Conservation (phyloP, 768 basidiomycete species). For the Suillus bovinus region DNA sequence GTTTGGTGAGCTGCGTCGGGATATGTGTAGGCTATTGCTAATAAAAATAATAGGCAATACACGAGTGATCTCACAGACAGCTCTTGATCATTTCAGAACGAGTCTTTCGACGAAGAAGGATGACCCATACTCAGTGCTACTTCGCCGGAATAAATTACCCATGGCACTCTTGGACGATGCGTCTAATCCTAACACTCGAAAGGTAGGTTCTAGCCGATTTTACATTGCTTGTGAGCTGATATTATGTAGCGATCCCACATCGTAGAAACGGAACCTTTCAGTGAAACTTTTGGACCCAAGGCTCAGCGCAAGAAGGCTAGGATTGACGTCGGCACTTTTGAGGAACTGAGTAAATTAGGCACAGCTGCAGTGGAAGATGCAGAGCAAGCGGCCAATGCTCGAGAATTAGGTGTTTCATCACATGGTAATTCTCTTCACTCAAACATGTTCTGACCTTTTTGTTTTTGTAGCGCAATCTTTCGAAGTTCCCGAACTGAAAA, state of each 20-base stretch:
- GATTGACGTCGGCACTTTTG: slow-evolving; percentile 87
- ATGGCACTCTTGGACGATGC: slow-evolving; percentile 96
- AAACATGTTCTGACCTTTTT: not conserved
- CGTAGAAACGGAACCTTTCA: slow-evolving; percentile 93
- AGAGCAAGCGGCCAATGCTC: slow-evolving; percentile 41
- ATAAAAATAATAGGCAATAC: slow-evolving; percentile 73
- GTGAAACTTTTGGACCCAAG: slow-evolving; percentile 94
- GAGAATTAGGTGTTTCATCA: slow-evolving; percentile 40
- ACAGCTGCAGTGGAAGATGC: slow-evolving; percentile 56
- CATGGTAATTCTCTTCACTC: not conserved
- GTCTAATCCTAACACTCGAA: slow-evolving; percentile 74
- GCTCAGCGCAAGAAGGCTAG: slow-evolving; percentile 90
- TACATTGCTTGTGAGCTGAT: not conserved
- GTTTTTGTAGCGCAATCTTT: not conserved
- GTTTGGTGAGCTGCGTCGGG: slow-evolving; percentile 66
- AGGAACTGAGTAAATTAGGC: slow-evolving; percentile 77
- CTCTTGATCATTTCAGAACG: slow-evolving; percentile 94
- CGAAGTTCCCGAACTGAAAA: slow-evolving; percentile 33
- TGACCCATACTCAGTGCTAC: slow-evolving; percentile 94
- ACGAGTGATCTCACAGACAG: slow-evolving; percentile 95
- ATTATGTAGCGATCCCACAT: slow-evolving; percentile 77
- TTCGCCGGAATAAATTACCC: slow-evolving; percentile 93
- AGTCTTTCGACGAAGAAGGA: slow-evolving; percentile 81
- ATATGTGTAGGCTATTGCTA: not conserved
- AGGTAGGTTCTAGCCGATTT: slow-evolving; percentile 45